Percentiles rank a stretch among this genome's conserved stretches.
These are phyloP conservation scores for Xylaria sp. DNA, from an alignment of 2,329 filamentous ascomycete species.

Conservation along the genomic window DNA sequence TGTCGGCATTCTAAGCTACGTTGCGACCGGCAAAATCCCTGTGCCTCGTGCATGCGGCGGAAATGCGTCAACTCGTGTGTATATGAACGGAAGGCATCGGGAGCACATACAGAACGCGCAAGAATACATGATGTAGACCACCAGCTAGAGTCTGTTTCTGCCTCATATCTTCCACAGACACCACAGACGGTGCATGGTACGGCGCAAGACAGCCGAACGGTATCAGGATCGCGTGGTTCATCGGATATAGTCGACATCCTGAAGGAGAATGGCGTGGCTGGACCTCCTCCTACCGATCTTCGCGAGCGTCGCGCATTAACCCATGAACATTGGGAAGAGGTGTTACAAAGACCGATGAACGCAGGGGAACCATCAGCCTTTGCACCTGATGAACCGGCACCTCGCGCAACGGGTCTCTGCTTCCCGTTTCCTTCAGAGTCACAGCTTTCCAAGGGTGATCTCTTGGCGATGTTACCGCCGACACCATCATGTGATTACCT, in stretches of 20 bases:
- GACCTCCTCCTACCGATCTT: conserved; percentile 1
- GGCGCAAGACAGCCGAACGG: not conserved
- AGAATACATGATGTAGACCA: not conserved
- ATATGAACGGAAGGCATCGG: conserved; percentile 8
- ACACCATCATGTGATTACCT: conserved; percentile 14
- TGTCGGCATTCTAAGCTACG: conserved; percentile 23
- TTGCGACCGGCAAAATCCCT: conserved; percentile 16
- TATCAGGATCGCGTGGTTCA: not conserved
- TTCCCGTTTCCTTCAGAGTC: conserved; percentile 17
- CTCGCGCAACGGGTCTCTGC: not conserved
- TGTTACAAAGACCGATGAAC: conserved; percentile 19
- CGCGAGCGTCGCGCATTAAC: conserved; percentile 12
- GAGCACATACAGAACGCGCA: not conserved
- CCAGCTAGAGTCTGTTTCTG: not conserved
- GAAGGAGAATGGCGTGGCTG: not conserved
- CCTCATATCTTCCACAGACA: not conserved
- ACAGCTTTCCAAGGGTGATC: conserved; percentile 9
- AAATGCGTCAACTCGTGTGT: conserved; percentile 15
- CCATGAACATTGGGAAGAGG: conserved; percentile 22
- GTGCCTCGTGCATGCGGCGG: conserved; percentile 12
- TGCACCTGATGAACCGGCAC: conserved; percentile 1
- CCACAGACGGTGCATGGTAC: not conserved
- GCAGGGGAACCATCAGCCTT: conserved; percentile 16
- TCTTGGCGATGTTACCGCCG: conserved; percentile 15
- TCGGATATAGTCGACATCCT: not conserved